phyloP scores from a whole-genome alignment of 768 basidiomycete genomes.

The Tulasnella sp. region DNA sequence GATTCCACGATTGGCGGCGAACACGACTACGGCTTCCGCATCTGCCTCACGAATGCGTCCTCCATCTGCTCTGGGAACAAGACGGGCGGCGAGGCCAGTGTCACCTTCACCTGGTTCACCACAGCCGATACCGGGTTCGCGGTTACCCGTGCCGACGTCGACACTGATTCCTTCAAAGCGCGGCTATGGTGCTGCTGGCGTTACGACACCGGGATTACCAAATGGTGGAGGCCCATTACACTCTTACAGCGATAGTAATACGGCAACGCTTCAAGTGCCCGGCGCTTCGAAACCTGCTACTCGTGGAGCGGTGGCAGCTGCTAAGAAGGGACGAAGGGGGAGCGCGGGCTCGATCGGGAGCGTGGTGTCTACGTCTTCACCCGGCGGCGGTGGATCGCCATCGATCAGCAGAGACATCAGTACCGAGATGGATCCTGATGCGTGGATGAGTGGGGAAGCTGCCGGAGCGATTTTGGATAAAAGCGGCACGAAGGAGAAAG shows the following conservation, averaged over 20 bases:
- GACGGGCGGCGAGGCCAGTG: slow-evolving; percentile 19
- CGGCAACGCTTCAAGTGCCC: slow-evolving; percentile 21
- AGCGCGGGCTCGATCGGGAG: slow-evolving; percentile 23
- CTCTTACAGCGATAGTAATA: slow-evolving; percentile 8
- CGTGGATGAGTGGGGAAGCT: slow-evolving; percentile 72
- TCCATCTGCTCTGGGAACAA: slow-evolving; percentile 18
- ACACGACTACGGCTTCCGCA: slow-evolving; percentile 11
- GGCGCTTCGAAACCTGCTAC: slow-evolving; percentile 1
- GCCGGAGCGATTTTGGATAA: slow-evolving; percentile 60
- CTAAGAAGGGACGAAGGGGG: slow-evolving; percentile 17
- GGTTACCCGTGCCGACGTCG: slow-evolving; percentile 16
- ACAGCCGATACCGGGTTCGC: slow-evolving; percentile 14
- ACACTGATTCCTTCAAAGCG: slow-evolving; percentile 16
- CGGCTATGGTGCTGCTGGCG: slow-evolving; percentile 18
- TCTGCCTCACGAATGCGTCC: slow-evolving; percentile 20
- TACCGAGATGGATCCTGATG: slow-evolving; percentile 44
- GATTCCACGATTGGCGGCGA: slow-evolving; percentile 22
- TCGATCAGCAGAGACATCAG: slow-evolving; percentile 6
- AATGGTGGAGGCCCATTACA: slow-evolving; percentile 22
- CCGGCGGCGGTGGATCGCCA: background rate
- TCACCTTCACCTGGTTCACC: slow-evolving; percentile 26
- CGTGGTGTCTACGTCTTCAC: slow-evolving; percentile 17
- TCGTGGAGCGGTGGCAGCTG: background rate
- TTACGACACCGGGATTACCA: background rate
- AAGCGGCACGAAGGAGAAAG: slow-evolving; percentile 55